Percentiles rank a stretch among this genome's conserved stretches.
Evolutionary conservation across 768 basidiomycete species (phyloP).

Genomic region (Phlebiopsis flavidoalba): DNA sequence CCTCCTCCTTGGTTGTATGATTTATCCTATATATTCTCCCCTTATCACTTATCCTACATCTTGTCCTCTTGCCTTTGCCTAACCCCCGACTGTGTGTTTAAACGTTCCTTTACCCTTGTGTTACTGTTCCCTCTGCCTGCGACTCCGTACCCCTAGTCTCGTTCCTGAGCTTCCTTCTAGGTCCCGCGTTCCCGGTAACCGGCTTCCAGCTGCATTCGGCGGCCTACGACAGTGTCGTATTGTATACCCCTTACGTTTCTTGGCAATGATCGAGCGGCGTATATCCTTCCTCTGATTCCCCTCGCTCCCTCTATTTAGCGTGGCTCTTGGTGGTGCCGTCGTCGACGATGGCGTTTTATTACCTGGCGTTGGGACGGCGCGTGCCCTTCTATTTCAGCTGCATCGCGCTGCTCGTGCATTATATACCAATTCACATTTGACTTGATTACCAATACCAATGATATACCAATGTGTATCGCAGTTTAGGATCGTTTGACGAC

Average conservation of each 20-base stretch:
- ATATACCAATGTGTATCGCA: background rate
- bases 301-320: background rate
- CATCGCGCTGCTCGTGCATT: slow-evolving; percentile 4
- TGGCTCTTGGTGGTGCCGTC: background rate
- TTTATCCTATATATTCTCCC: slow-evolving; percentile 4
- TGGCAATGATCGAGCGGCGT: background rate
- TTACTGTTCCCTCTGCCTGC: background rate
- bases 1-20: slow-evolving; percentile 3
- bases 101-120: background rate
- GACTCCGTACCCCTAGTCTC: background rate
- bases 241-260: background rate
- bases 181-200: background rate
- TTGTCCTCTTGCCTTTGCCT: background rate
- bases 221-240: slow-evolving; percentile 1
- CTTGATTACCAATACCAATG: background rate
- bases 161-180: background rate
- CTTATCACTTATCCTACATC: slow-evolving; percentile 1
- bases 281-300: background rate
- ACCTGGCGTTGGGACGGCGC: background rate
- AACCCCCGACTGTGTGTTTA: background rate
- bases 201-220: background rate
- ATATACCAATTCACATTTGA: background rate
- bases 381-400: background rate
- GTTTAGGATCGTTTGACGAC: background rate
- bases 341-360: background rate